Conservation (phyloP, 805 yeast genomes). For the Yarrowia sp. region DNA sequence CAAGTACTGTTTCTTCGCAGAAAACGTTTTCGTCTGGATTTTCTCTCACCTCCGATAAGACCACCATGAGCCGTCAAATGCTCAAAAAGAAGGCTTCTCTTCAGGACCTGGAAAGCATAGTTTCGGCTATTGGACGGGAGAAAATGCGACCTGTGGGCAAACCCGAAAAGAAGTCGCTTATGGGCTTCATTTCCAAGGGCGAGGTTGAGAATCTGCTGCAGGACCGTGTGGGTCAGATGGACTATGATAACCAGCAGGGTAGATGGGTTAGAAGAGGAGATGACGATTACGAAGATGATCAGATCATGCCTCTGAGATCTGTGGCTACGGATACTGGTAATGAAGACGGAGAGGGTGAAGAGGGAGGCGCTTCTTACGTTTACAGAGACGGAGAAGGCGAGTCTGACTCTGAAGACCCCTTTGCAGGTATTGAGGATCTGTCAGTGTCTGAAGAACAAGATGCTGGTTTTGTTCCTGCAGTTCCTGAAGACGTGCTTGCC, state of each 20-base stretch:
- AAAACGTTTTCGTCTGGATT: conserved; percentile 5
- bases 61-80: not conserved
- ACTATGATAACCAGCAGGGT: conserved; percentile 5
- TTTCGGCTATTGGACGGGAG: conserved; percentile 18
- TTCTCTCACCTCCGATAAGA: not conserved
- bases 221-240: conserved; percentile 31
- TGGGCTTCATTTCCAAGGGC: conserved; percentile 29
- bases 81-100: conserved; percentile 18
- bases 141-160: conserved; percentile 17
- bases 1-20: not conserved
- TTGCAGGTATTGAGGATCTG: conserved; percentile 11
- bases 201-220: conserved; percentile 21
- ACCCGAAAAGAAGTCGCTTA: not conserved
- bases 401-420: conserved; percentile 15
- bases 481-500: conserved; percentile 5
- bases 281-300: not conserved
- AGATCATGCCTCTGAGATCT: conserved; percentile 16
- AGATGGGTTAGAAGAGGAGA: conserved; percentile 6
- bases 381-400: not conserved
- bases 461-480: not conserved
- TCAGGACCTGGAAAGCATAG: conserved; percentile 9
- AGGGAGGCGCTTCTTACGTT: not conserved
- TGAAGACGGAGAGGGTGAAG: not conserved
- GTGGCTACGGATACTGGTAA: not conserved
- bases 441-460: not conserved